Evolutionary conservation across 2,329 filamentous ascomycete species (phyloP).

Genomic region (Colletotrichum sp.): DNA sequence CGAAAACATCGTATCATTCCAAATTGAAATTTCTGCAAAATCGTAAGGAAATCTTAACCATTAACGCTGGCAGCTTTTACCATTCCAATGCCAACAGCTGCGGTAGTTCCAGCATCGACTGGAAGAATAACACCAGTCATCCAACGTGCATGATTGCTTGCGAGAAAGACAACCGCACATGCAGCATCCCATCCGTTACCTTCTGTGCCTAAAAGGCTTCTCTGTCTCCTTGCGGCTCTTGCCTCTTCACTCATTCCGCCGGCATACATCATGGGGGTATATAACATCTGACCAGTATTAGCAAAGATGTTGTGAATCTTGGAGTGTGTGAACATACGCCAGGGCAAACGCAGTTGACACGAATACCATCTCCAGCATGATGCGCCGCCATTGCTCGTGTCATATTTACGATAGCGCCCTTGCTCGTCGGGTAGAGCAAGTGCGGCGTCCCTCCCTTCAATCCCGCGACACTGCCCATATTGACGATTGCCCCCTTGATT

Average conservation of each 20-base stretch:
- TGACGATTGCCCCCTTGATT: constrained; percentile 58
- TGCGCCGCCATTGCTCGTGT: constrained; percentile 50
- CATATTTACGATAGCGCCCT: constrained; percentile 50
- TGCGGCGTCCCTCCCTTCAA: constrained; percentile 44
- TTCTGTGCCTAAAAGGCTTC: constrained; percentile 45
- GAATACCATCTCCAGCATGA: constrained; percentile 34
- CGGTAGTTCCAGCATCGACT: constrained; percentile 47
- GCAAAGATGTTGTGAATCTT: neutral
- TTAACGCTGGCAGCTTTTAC: constrained; percentile 30
- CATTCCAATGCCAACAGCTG: constrained; percentile 27
- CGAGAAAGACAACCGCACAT: constrained; percentile 42
- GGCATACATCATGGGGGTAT: constrained; percentile 51
- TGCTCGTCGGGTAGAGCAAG: constrained; percentile 44
- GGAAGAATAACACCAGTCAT: constrained; percentile 46
- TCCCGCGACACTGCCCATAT: constrained; percentile 68
- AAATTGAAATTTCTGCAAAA: neutral
- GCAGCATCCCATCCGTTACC: constrained; percentile 50
- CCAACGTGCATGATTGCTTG: constrained; percentile 45
- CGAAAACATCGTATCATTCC: neutral
- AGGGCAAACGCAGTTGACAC: constrained; percentile 46
- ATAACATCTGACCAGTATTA: constrained; percentile 40
- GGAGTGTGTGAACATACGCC: constrained; percentile 35
- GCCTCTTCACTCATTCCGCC: constrained; percentile 44
- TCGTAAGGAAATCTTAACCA: constrained; percentile 11
- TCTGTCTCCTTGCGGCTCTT: constrained; percentile 38